Conservation (phyloP, 1,284 basidiomycete genomes). For the Ceraceosorus guamensis region DNA sequence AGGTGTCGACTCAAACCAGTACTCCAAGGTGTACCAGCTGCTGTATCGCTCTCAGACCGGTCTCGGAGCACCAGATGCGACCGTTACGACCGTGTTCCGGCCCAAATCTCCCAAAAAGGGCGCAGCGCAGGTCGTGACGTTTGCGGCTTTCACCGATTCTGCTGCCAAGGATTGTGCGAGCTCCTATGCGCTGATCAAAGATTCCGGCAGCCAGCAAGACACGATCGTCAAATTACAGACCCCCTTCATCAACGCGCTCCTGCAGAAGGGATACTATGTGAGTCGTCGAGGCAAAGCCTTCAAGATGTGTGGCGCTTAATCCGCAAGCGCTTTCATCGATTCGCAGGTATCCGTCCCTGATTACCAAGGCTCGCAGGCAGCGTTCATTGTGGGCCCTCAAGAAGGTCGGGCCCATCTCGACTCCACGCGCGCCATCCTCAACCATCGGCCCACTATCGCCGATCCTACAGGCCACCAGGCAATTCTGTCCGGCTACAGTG, state of each 20-base stretch:
- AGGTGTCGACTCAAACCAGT: no score
- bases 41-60: slow-evolving; percentile 5
- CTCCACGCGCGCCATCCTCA: slow-evolving; percentile 5
- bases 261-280: slow-evolving; percentile 8
- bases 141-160: slow-evolving; percentile 4
- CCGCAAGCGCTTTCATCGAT: no score
- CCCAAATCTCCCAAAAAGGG: slow-evolving; percentile 3
- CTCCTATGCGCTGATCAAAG: slow-evolving; percentile 8
- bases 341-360: slow-evolving; percentile 10
- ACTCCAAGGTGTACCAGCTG: slow-evolving; percentile 8
- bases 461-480: neutral
- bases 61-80: slow-evolving; percentile 4
- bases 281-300: no score
- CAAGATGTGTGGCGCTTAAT: no score
- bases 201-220: neutral
- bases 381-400: slow-evolving; percentile 10
- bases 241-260: neutral
- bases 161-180: slow-evolving; percentile 4
- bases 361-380: slow-evolving; percentile 10
- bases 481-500: slow-evolving; percentile 12
- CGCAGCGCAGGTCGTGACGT: slow-evolving; percentile 6
- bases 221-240: slow-evolving; percentile 4
- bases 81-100: slow-evolving; percentile 10
- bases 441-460: neutral
- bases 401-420: slow-evolving; percentile 11